Base-by-base conservation (phyloP, 805 yeast species). In the Saturnispora hagleri region DNA sequence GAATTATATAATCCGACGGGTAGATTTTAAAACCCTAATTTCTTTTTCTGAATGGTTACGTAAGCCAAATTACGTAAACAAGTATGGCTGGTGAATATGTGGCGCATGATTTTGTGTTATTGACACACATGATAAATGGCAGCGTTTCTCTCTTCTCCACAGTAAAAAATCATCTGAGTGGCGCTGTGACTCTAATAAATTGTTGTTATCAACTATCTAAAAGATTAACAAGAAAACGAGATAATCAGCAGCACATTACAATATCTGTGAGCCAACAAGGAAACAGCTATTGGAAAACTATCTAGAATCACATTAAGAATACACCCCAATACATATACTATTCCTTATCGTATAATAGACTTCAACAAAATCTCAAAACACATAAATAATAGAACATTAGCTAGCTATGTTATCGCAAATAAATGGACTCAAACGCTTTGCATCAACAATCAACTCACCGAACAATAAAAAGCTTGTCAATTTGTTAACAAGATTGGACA, bases 401-500 rank as follows among this genome's bases (percentile, higher is more conserved):
- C n/a, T 12, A 31, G 34, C 22, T 9, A 41, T 41, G 44, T 22
- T 41, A 27, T 41, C n/a, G 13, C 31, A 26, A 22, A 45, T 31
- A n/a, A 45, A 33, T 15, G 31, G 20, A 33, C 15, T 45, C 7
- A 47, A 36, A 12, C 43, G 68, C 47, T 48, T 48, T 20, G 69
- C 69, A 5, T 60, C 69, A 1, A 48, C 60, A 2, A 59, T 66
- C 10, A 35, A 62, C 3, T 52, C 66, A 3, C 58, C 61, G 13
- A 62, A 66, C 44, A 67, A 66, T 50, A 59, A 61, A 6, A 63
- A 66, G 48, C 48, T 65, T 48, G 58, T 60, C n/a, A 57, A 55
- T 35, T 43, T 66, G 36, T 54, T 66, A 12, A 53, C 64, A 2
- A 61, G 68, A 50, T 50, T 66, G 31, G 66, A 60, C 38, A 62